Evolutionary conservation across 345 rosid species (phyloP).

Genomic region (Pistacia atlantica): DNA sequence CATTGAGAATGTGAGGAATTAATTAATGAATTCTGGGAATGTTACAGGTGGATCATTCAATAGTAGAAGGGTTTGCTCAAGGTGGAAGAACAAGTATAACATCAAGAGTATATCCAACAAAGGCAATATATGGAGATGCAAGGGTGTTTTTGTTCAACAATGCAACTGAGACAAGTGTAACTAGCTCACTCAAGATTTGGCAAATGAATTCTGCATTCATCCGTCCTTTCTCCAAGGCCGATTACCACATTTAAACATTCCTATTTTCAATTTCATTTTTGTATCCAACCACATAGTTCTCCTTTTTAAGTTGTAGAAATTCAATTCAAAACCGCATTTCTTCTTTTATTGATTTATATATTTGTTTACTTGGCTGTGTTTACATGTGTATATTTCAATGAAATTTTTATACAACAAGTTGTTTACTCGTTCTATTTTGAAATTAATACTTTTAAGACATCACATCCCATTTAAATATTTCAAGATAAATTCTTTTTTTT

Average conservation of each 20-base stretch:
- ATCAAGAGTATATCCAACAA: slow-evolving; percentile 74
- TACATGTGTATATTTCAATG: no score
- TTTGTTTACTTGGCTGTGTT: no score
- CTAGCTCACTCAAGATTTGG: slow-evolving; percentile 63
- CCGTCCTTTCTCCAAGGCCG: slow-evolving; percentile 37
- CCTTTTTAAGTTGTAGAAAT: no score
- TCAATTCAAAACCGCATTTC: no score
- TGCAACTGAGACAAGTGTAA: slow-evolving; percentile 49
- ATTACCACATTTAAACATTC: background rate
- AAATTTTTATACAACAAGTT: no score
- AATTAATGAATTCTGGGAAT: background rate
- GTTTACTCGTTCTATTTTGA: no score
- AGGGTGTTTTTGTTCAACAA: slow-evolving; percentile 77
- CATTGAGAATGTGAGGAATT: no score
- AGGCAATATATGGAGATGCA: slow-evolving; percentile 71
- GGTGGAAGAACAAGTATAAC: slow-evolving; percentile 76
- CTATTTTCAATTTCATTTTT: no score
- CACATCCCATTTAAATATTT: no score
- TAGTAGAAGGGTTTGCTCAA: slow-evolving; percentile 78
- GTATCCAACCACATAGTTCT: background rate
- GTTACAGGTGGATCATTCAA: slow-evolving; percentile 73
- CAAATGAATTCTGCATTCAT: slow-evolving; percentile 73
- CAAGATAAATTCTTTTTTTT: no score
- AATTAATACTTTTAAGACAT: no score
- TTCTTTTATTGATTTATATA: no score